Percentiles rank a stretch among this genome's conserved stretches.
Evolutionary conservation across 202 grass and related monocot species (phyloP).

Genomic region (Panicum virgatum): DNA sequence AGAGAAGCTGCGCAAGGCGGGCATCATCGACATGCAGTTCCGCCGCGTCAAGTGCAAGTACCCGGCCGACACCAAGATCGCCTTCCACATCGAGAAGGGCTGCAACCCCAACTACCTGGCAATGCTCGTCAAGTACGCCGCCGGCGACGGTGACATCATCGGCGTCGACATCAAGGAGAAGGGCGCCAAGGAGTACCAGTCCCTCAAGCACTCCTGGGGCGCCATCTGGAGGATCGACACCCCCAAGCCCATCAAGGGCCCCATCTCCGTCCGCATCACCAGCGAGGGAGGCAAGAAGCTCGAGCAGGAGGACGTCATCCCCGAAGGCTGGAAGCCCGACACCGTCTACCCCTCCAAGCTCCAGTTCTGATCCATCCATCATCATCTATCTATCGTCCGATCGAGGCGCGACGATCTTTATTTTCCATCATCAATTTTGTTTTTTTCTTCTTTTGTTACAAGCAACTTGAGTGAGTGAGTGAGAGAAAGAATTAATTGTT

Average conservation of each 20-base stretch:
- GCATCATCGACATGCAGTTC: slow-evolving; percentile 56
- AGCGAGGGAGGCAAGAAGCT: slow-evolving; percentile 31
- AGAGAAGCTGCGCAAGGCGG: slow-evolving; percentile 57
- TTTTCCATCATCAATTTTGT: too few relatives aligned
- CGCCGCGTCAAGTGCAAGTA: slow-evolving; percentile 61
- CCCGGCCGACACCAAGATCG: slow-evolving; percentile 46
- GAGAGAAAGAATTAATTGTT: too few relatives aligned
- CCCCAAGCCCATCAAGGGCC: slow-evolving; percentile 36
- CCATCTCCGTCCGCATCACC: slow-evolving; percentile 50
- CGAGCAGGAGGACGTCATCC: slow-evolving; percentile 44
- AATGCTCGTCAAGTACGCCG: slow-evolving; percentile 51
- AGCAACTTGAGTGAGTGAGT: too few relatives aligned
- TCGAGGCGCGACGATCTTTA: too few relatives aligned
- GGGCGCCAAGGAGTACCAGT: neutral
- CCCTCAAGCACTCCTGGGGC: slow-evolving; percentile 61
- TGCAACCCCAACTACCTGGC: slow-evolving; percentile 62
- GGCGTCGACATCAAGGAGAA: slow-evolving; percentile 52
- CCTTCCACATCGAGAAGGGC: slow-evolving; percentile 70
- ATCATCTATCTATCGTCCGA: too few relatives aligned
- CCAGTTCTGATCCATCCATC: slow-evolving; percentile 17
- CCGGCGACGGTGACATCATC: slow-evolving; percentile 54
- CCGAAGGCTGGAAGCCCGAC: slow-evolving; percentile 43
- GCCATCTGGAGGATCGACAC: slow-evolving; percentile 49
- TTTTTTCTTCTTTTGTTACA: too few relatives aligned
- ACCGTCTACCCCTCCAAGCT: slow-evolving; percentile 39